Conservation (phyloP, 192 early-diverging fungal genomes). For the Diversispora epigaea region DNA sequence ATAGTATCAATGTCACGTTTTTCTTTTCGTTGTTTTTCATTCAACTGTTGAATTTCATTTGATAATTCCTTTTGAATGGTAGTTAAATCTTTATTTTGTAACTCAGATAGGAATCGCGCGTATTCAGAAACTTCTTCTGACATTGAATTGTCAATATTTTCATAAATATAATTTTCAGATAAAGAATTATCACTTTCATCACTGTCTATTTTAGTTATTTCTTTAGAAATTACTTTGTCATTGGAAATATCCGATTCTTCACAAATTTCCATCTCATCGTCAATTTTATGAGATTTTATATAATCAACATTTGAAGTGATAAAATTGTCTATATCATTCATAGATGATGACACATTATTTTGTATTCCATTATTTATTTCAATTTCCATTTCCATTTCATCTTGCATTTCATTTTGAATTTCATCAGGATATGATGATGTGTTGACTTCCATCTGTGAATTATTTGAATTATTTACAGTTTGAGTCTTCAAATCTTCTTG, state of each 20-base stretch:
- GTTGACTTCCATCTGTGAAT: too few relatives aligned
- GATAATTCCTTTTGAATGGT: constrained; percentile 47
- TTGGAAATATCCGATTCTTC: background rate
- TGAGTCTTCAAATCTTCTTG: too few relatives aligned
- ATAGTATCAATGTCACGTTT: constrained; percentile 63
- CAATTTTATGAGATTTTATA: too few relatives aligned
- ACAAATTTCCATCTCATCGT: background rate
- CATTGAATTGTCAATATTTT: constrained; percentile 45
- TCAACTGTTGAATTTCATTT: constrained; percentile 53
- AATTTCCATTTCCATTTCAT: too few relatives aligned
- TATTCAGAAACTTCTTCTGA: constrained; percentile 62
- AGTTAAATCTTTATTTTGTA: constrained; percentile 44
- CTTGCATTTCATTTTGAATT: too few relatives aligned
- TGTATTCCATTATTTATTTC: too few relatives aligned
- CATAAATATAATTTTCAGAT: constrained; percentile 43
- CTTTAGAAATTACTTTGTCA: background rate
- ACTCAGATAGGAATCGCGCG: constrained; percentile 59
- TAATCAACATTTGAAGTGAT: too few relatives aligned
- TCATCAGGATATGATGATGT: too few relatives aligned
- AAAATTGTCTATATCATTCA: too few relatives aligned
- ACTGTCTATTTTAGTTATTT: too few relatives aligned
- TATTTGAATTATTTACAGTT: too few relatives aligned
- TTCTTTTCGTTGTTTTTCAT: constrained; percentile 51
- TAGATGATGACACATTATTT: too few relatives aligned
- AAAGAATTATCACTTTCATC: constrained; percentile 16